Percentiles rank a stretch among this genome's conserved stretches.
Evolutionary conservation across 1,139 yeast species (phyloP).

Genomic region (Protomyces pachydermus): DNA sequence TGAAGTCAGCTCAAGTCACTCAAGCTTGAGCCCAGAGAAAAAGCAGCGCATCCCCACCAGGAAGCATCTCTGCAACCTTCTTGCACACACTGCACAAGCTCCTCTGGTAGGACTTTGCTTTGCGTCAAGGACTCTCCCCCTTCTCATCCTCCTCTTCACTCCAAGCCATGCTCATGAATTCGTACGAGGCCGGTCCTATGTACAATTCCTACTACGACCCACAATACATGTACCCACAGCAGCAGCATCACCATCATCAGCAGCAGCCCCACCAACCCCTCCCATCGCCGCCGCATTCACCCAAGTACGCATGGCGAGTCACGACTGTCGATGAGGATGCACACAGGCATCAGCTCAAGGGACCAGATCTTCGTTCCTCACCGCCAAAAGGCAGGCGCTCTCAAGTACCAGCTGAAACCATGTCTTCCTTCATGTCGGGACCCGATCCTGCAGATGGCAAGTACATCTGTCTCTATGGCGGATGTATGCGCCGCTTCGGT

Average conservation of each 20-base stretch:
- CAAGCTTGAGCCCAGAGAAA: background rate
- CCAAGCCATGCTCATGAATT: background rate
- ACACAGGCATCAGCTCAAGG: conserved; percentile 9
- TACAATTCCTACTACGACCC: conserved; percentile 17
- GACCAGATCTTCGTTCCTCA: conserved; percentile 7
- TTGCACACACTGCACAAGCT: background rate
- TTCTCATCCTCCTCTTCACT: background rate
- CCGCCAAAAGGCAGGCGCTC: conserved; percentile 22
- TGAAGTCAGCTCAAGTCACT: background rate
- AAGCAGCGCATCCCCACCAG: background rate
- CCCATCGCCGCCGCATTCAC: conserved; percentile 20
- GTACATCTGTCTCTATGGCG: conserved; percentile 69
- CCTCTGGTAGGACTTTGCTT: conserved; percentile 21
- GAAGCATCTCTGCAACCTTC: background rate
- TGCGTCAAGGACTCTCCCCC: background rate
- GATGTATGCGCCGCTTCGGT: conserved; percentile 79
- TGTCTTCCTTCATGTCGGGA: conserved; percentile 42
- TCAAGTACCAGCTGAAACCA: conserved; percentile 30
- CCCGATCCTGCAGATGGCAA: conserved; percentile 62
- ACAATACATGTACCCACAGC: conserved; percentile 9
- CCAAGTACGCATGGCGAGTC: conserved; percentile 23
- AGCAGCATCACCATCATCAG: background rate
- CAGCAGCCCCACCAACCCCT: conserved; percentile 13
- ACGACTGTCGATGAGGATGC: conserved; percentile 25
- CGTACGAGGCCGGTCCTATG: conserved; percentile 15